phyloP scores from a whole-genome alignment of 805 yeast genomes.

The Zygotorulaspora sp. region DNA sequence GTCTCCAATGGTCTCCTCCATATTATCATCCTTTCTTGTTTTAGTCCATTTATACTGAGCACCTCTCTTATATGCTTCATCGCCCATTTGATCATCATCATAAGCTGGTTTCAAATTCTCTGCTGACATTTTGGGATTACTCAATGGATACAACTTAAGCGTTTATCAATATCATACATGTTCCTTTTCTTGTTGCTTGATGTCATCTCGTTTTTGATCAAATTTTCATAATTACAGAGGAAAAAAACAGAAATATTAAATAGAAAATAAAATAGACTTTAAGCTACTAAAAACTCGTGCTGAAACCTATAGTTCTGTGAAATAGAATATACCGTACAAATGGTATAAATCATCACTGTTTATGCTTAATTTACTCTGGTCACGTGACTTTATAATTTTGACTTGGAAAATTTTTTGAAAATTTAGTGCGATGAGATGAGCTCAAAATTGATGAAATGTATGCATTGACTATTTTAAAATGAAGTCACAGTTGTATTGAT shows the following conservation, averaged over 20 bases:
- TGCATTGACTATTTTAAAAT: neutral
- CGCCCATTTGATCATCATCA: constrained; percentile 38
- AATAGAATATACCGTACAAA: too few species aligned
- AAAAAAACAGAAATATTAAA: too few species aligned
- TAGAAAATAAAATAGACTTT: too few species aligned
- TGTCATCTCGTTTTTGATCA: too few species aligned
- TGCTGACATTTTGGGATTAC: constrained; percentile 15
- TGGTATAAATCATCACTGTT: too few species aligned
- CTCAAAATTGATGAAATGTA: neutral
- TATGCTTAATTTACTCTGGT: neutral
- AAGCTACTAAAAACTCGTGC: too few species aligned
- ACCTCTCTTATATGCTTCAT: constrained; percentile 40
- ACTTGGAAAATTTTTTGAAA: constrained; percentile 17
- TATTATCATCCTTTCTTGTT: constrained; percentile 30
- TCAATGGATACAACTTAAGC: neutral
- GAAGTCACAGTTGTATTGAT: too few species aligned
- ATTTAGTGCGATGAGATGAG: constrained; percentile 22
- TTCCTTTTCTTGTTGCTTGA: too few species aligned
- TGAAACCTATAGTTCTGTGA: too few species aligned
- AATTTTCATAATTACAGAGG: too few species aligned
- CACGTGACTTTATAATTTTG: neutral
- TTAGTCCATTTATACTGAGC: constrained; percentile 37
- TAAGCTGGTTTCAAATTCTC: constrained; percentile 27
- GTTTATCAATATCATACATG: neutral
- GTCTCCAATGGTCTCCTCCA: constrained; percentile 11